Evolutionary conservation across 257 asterid genomes (phyloP), one percentile per base, ranked within the genome.

Genomic region (Avicennia marina): DNA sequence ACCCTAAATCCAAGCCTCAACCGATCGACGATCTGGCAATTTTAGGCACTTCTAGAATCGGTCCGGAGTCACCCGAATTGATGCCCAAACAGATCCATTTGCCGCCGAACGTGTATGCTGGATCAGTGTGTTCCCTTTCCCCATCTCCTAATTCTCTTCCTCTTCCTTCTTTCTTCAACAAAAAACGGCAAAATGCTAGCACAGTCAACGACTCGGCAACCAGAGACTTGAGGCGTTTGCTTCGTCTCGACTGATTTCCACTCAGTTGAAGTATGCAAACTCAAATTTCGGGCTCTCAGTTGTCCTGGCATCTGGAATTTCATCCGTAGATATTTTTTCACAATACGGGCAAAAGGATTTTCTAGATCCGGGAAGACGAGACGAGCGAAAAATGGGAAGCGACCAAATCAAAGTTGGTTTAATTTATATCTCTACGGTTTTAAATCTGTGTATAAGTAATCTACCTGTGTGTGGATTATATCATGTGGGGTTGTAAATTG

Each of bases 71-170:
- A 33, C 84, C 84, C 59, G 78, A 11, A 0, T 78, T 72, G 82
- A 2, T 42, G 2, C 84, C 78, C 60, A 74, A 65, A 42, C 75
- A 68, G 70, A 77, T 77, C 67, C 80, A 71, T 1, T 48, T 65
- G 11, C 54, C 65, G 1, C 61, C 72, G 59, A 20, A 43, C 20
- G 53, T 46, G 2, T 86, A 86, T 64, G 95, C 95, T 45, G 95
- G 95, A 41, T 81, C 95, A 25, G 90, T 79, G 22, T 81, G 56
- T 48, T 53, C 72, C 15, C 56, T 63, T 8, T 86, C 95, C 42
- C 95, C 95, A 6, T 77, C 95, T 50, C 95, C 95, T 17, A 76
- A 82, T 15, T 64, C 93, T 2, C 65, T 86, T 18, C 95, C 95
- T 16, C 50, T 83, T 13, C 95, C 95, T 46, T 76, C 85, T 3